Evolutionary conservation across 1,284 basidiomycete species (phyloP).

Genomic region (Rhodofomes roseus): DNA sequence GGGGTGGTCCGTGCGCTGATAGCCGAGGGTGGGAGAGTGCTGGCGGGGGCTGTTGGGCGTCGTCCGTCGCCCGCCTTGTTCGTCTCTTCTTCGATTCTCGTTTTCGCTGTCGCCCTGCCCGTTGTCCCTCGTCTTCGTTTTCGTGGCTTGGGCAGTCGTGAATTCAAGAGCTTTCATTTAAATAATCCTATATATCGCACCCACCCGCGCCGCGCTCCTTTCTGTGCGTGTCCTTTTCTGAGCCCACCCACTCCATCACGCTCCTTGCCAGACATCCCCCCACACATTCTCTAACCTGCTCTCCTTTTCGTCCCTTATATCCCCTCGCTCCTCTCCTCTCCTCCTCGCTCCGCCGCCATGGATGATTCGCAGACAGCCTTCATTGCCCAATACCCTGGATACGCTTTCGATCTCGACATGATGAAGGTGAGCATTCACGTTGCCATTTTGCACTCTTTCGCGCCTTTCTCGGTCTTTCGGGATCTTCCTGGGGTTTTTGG

Average conservation of each 20-base stretch:
- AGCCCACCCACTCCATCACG: conserved; percentile 31
- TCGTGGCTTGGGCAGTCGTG: conserved; percentile 30
- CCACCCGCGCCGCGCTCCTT: conserved; percentile 37
- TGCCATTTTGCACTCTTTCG: not conserved
- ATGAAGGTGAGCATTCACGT: conserved; percentile 60
- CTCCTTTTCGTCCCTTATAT: conserved; percentile 35
- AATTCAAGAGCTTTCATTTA: conserved; percentile 41
- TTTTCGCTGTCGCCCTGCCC: conserved; percentile 18
- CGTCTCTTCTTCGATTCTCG: conserved; percentile 14
- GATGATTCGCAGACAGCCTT: conserved; percentile 72
- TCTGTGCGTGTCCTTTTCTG: conserved; percentile 52
- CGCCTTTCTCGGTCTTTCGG: too few species aligned
- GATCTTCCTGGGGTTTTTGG: too few species aligned
- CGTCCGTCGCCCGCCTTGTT: conserved; percentile 8
- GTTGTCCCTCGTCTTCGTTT: conserved; percentile 21
- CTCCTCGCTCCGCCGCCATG: conserved; percentile 38
- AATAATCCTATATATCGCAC: conserved; percentile 31
- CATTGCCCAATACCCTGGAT: conserved; percentile 60
- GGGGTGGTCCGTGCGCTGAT: conserved; percentile 11
- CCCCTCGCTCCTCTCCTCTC: conserved; percentile 22
- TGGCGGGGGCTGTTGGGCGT: not conserved
- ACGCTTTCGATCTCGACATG: conserved; percentile 79
- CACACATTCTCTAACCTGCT: conserved; percentile 32
- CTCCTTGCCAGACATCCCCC: conserved; percentile 31
- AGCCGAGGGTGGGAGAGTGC: conserved; percentile 9